phyloP scores from a whole-genome alignment of 2,329 filamentous ascomycete genomes.

The Salinomyces thailandicus region DNA sequence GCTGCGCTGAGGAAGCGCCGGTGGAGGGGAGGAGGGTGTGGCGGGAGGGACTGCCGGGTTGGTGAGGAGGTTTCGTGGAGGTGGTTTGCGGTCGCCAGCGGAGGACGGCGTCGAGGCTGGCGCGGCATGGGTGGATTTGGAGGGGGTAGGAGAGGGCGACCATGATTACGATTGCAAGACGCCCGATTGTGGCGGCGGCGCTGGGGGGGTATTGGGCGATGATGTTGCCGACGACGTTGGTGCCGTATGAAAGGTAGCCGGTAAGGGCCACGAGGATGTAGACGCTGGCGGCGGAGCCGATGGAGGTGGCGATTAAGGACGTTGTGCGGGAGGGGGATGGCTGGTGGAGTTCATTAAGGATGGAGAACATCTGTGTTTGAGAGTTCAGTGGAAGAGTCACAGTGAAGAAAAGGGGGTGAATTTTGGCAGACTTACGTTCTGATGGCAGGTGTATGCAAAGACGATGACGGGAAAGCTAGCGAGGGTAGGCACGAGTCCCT shows the following conservation, averaged over 20 bases:
- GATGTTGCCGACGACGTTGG: constrained; percentile 83
- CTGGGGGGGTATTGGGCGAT: constrained; percentile 78
- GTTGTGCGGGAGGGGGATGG: constrained; percentile 70
- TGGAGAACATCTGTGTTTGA: constrained; percentile 77
- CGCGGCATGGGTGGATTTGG: constrained; percentile 89
- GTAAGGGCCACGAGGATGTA: constrained; percentile 91
- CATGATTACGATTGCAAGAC: constrained; percentile 87
- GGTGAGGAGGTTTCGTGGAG: not conserved
- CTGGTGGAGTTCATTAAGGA: constrained; percentile 86
- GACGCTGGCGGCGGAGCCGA: constrained; percentile 74
- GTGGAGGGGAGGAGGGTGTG: constrained; percentile 13
- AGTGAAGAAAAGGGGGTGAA: not conserved
- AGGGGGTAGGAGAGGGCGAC: constrained; percentile 95
- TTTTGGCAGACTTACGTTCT: constrained; percentile 61
- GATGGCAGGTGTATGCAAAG: constrained; percentile 98
- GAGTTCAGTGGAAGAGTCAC: not conserved
- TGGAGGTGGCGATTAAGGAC: constrained; percentile 69
- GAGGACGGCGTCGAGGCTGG: constrained; percentile 87
- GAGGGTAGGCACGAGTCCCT: constrained; percentile 64
- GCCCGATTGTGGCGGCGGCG: constrained; percentile 78
- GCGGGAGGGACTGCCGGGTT: not conserved
- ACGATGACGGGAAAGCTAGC: constrained; percentile 89
- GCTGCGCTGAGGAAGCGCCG: constrained; percentile 1
- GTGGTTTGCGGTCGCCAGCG: constrained; percentile 57
- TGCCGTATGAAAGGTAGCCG: constrained; percentile 90